Evolutionary conservation across 2,329 filamentous ascomycete species (phyloP).

Genomic region (Phialemoniopsis sp.): DNA sequence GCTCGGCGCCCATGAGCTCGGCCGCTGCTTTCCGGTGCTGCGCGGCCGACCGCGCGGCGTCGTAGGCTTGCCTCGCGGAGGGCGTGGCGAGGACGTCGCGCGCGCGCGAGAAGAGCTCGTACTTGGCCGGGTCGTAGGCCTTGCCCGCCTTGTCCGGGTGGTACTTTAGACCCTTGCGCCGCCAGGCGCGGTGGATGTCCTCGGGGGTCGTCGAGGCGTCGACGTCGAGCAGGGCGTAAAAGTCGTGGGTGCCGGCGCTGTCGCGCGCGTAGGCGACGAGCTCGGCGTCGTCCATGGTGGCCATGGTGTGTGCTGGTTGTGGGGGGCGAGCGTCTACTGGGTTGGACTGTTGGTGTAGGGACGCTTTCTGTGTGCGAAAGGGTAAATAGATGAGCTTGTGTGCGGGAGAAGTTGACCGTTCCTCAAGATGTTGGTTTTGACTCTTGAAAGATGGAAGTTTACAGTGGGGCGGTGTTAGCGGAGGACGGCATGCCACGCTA

Average conservation of each 20-base stretch:
- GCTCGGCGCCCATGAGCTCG: constrained; percentile 68
- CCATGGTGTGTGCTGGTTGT: too few species aligned
- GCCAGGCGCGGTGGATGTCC: constrained; percentile 81
- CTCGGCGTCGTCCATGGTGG: constrained; percentile 31
- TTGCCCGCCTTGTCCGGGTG: constrained; percentile 88
- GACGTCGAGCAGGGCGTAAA: constrained; percentile 73
- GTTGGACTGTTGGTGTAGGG: too few species aligned
- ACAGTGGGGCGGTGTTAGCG: too few species aligned
- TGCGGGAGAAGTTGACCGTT: too few species aligned
- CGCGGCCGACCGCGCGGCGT: constrained; percentile 68
- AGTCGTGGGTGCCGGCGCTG: constrained; percentile 63
- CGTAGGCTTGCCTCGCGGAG: constrained; percentile 70
- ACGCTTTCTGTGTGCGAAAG: too few species aligned
- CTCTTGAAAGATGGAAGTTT: too few species aligned
- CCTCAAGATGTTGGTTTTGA: too few species aligned
- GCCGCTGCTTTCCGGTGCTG: constrained; percentile 66
- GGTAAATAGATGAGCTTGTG: too few species aligned
- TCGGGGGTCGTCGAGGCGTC: constrained; percentile 59
- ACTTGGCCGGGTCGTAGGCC: constrained; percentile 72
- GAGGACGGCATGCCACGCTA: too few species aligned
- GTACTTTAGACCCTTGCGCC: constrained; percentile 75
- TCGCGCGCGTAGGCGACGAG: constrained; percentile 50
- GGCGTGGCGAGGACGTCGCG: constrained; percentile 75
- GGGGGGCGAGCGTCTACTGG: too few species aligned
- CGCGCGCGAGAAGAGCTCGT: constrained; percentile 82